Base-by-base conservation (phyloP, 345 rosid species). In the Rubroshorea leprosula region DNA sequence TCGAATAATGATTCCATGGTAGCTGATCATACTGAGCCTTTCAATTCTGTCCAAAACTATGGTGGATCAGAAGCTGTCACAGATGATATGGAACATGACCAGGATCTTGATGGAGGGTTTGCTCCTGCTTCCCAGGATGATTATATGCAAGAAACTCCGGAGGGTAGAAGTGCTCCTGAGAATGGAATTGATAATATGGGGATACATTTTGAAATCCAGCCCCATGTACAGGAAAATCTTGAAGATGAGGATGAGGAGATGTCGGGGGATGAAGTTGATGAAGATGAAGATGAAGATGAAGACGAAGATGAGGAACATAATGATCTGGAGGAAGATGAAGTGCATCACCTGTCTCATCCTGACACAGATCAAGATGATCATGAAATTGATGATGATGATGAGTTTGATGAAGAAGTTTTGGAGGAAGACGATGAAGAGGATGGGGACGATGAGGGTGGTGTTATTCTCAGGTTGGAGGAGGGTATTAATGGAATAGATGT, bases 331-430 rank as follows among this genome's bases (percentile, higher is more conserved):
- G 96, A 78, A 69, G 98, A 84, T 74, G 95, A 83, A 76, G 93
- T 80, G 27, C 92, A 84, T 77, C 95, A 84, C 73, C 72, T 89
- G 64, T 80, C 98, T 57, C 98, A 81, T 72, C 85, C 83, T 59
- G 96, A 86, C 65, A 83, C 84, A 6, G 96, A 92, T 79, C 96
- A 89, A 71, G 98, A 92, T 75, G 98, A 88, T 66, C 95, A 86
- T 75, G 98, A 92, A 73, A 83, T 92, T 55, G 96, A 92, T 71
- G 93, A 83, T 27, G 31, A 27, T 73, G 94, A 85, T 64, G 93
- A 83, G 60, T 83, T 83, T 57, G 98, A 89, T 76, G 98, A 92
- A 64, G 98, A 92, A 73, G 82, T 89, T 56, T 55, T 84, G 74
- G 98, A 86, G 65, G 98, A 89, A 67, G 92, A 83, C 24, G 92